phyloP scores from a whole-genome alignment of 345 rosid genomes.

The Isatis tinctoria region DNA sequence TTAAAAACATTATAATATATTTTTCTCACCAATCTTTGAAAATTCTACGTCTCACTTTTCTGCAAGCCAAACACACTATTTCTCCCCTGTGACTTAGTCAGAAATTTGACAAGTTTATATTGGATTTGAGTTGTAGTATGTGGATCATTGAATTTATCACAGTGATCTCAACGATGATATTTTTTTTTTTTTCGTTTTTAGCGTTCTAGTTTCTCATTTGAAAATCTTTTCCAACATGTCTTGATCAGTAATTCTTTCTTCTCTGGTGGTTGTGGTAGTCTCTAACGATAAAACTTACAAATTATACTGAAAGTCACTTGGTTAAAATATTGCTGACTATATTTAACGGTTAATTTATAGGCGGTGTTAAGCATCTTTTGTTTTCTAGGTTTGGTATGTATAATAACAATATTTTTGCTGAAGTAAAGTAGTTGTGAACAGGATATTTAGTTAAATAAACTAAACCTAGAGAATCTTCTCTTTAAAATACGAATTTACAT shows the following conservation, averaged over 20 bases:
- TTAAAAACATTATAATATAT: not conserved
- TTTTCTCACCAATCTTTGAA: not conserved
- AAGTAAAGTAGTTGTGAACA: not conserved
- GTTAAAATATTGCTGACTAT: not conserved
- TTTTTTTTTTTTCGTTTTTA: not conserved
- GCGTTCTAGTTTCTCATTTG: not conserved
- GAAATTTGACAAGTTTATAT: constrained; percentile 4
- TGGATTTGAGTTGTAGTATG: not conserved
- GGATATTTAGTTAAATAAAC: not conserved
- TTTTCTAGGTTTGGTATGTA: constrained; percentile 8
- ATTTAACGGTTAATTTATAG: not conserved
- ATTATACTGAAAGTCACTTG: not conserved
- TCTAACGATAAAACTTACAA: not conserved
- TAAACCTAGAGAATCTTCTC: not conserved
- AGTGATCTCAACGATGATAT: not conserved
- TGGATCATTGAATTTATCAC: not conserved
- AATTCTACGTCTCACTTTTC: constrained; percentile 1
- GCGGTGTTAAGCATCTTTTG: not conserved
- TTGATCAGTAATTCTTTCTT: not conserved
- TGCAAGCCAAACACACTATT: not conserved
- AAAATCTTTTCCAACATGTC: not conserved
- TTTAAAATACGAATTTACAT: not conserved
- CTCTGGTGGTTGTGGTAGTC: constrained; percentile 8
- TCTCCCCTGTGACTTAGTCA: not conserved
- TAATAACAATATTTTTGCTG: not conserved